A percentile compares a stretch with the other conserved stretches of the same genome.
These are phyloP conservation scores for Aspergillus nidulans DNA, from an alignment of 495 filamentous ascomycete genomes.

Conservation along the genomic window DNA sequence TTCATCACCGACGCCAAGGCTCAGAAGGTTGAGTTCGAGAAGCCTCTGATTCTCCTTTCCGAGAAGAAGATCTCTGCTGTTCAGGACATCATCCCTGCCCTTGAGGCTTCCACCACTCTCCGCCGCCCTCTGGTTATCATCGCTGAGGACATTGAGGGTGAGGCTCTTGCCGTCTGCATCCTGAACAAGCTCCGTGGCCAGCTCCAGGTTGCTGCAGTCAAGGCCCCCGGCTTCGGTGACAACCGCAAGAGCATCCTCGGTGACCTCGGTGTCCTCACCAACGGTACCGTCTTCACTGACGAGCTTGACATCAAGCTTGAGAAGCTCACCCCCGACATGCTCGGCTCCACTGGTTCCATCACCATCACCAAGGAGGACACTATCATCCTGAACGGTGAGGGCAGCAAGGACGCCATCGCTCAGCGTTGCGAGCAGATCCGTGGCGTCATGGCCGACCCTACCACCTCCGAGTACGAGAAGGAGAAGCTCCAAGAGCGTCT, in stretches of 20 bases:
- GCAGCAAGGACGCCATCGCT: conserved; percentile 86
- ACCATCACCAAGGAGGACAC: conserved; percentile 99
- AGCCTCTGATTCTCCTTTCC: conserved; percentile 94
- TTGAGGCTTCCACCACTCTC: conserved; percentile 92
- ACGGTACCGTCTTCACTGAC: conserved; percentile 94
- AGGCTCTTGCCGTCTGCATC: conserved; percentile 97
- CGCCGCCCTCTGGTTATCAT: conserved; percentile 97
- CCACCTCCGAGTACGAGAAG: conserved; percentile 97
- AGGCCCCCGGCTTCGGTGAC: conserved; percentile 98
- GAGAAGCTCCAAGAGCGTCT: conserved; percentile 99
- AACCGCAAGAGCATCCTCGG: conserved; percentile 99
- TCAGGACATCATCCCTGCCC: conserved; percentile 95
- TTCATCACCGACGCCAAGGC: conserved; percentile 99
- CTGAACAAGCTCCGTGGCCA: conserved; percentile 99
- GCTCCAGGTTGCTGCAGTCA: conserved; percentile 96
- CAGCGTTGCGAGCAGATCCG: conserved; percentile 99
- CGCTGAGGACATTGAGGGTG: conserved; percentile 97
- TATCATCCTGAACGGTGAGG: conserved; percentile 96
- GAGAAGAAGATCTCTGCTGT: conserved; percentile 99
- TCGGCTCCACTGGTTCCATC: conserved; percentile 95
- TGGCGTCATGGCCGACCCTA: conserved; percentile 88
- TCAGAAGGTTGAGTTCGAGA: conserved; percentile 99
- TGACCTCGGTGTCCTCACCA: conserved; percentile 91
- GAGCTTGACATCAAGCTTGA: conserved; percentile 98
- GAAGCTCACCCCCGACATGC: conserved; percentile 92